Conservation (phyloP, 2,329 filamentous ascomycete species). For the Aspergillus uvarum region DNA sequence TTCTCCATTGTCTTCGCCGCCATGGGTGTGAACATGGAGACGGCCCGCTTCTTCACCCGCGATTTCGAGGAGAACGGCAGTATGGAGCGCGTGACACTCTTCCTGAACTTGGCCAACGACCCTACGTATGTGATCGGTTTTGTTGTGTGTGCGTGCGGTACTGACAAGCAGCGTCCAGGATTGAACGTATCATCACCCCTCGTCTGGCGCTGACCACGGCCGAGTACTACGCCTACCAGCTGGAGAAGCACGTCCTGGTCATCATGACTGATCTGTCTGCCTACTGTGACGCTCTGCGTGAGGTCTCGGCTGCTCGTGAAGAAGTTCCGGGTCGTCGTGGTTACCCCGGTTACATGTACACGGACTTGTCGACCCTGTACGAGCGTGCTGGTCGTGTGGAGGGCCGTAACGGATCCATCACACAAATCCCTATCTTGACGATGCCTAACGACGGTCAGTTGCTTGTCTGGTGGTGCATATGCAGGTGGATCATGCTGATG, state of each 20-base stretch:
- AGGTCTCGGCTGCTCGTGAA: slow-evolving; percentile 96
- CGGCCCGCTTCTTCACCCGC: slow-evolving; percentile 94
- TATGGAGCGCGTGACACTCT: slow-evolving; percentile 93
- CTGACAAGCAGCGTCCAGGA: slow-evolving; percentile 54
- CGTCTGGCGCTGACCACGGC: slow-evolving; percentile 96
- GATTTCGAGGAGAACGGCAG: slow-evolving; percentile 99
- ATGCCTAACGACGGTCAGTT: slow-evolving; percentile 91
- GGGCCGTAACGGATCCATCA: slow-evolving; percentile 97
- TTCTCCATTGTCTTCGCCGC: slow-evolving; percentile 99
- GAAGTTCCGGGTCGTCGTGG: slow-evolving; percentile 98
- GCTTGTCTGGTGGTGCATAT: neutral
- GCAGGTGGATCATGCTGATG: neutral
- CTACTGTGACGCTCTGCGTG: slow-evolving; percentile 97
- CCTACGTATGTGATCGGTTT: slow-evolving; percentile 70
- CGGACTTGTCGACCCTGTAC: slow-evolving; percentile 99
- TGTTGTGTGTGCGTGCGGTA: neutral
- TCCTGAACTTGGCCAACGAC: slow-evolving; percentile 98
- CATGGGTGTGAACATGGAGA: slow-evolving; percentile 99
- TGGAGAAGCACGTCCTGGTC: slow-evolving; percentile 99
- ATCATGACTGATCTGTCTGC: slow-evolving; percentile 97
- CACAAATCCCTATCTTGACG: slow-evolving; percentile 96
- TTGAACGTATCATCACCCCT: slow-evolving; percentile 99
- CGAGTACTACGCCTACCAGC: slow-evolving; percentile 99
- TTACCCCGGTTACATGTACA: slow-evolving; percentile 99
- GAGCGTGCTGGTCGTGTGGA: slow-evolving; percentile 97